Percentiles rank a stretch among this genome's conserved stretches.
Conservation (phyloP, 345 rosid genomes). For the Eucalyptus microcorys region DNA sequence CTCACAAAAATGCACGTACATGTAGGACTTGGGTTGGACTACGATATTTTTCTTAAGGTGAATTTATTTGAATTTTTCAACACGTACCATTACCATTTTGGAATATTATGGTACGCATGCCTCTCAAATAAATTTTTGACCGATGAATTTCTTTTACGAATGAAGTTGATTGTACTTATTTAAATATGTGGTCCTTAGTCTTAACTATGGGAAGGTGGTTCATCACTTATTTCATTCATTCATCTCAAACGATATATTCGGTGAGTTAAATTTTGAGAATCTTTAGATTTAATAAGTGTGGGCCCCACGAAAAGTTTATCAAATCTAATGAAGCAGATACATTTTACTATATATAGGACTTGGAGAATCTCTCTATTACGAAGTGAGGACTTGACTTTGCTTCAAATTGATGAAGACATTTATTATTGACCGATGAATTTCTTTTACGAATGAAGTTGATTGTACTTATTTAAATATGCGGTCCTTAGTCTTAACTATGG, state of each 20-base stretch:
- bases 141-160: background rate
- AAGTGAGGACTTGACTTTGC: background rate
- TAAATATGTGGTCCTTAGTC: background rate
- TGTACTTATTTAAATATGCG: background rate
- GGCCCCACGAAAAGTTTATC: background rate
- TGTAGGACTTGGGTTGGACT: background rate
- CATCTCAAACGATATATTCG: background rate
- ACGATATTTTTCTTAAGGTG: background rate
- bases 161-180: background rate
- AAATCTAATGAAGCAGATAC: background rate
- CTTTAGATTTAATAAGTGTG: background rate
- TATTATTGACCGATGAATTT: too few relatives aligned
- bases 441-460: background rate
- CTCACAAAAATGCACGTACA: background rate
- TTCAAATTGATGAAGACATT: too few relatives aligned
- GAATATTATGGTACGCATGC: background rate
- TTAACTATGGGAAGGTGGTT: background rate
- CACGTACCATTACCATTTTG: background rate
- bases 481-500: background rate
- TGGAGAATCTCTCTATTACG: background rate
- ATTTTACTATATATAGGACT: background rate
- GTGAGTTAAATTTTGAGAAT: background rate
- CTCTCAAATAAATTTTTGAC: background rate
- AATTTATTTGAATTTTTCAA: background rate
- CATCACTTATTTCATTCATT: background rate